Percentiles rank a stretch among this genome's conserved stretches.
Evolutionary conservation across 2,329 filamentous ascomycete species (phyloP).

Genomic region (Lojkania enalia): DNA sequence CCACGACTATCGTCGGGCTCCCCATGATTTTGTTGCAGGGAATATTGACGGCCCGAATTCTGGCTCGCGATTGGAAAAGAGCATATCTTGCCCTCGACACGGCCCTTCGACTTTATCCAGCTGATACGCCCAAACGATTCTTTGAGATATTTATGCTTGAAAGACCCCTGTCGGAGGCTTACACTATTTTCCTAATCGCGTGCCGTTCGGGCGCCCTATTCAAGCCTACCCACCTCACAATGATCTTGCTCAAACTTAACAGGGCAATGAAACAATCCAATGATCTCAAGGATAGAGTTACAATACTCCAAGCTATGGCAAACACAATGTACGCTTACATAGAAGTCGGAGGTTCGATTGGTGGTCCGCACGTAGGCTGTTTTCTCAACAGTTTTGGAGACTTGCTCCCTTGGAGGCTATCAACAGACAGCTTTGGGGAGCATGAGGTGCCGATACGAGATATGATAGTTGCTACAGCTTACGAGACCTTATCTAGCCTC

Average conservation of each 20-base stretch:
- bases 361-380: slow-evolving; percentile 41
- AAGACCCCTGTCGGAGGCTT: slow-evolving; percentile 52
- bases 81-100: slow-evolving; percentile 57
- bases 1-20: slow-evolving; percentile 38
- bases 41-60: slow-evolving; percentile 52
- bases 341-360: slow-evolving; percentile 44
- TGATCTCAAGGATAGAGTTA: slow-evolving; percentile 25
- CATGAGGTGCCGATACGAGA: slow-evolving; percentile 27
- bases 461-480: slow-evolving; percentile 26
- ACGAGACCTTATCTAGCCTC: slow-evolving; percentile 26
- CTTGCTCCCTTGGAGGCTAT: slow-evolving; percentile 25
- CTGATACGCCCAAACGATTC: slow-evolving; percentile 45
- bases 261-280: slow-evolving; percentile 21
- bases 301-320: slow-evolving; percentile 44
- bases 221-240: slow-evolving; percentile 35
- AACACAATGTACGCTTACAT: slow-evolving; percentile 48
- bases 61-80: slow-evolving; percentile 50
- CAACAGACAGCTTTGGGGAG: slow-evolving; percentile 21
- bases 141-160: slow-evolving; percentile 52
- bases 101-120: slow-evolving; percentile 52
- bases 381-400: slow-evolving; percentile 42
- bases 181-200: slow-evolving; percentile 52
- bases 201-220: slow-evolving; percentile 50
- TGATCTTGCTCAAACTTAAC: slow-evolving; percentile 38
- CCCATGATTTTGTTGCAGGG: slow-evolving; percentile 52